These are phyloP conservation scores for Nidula niveotomentosa DNA, from an alignment of 1,284 basidiomycete genomes.

Conservation along the genomic window DNA sequence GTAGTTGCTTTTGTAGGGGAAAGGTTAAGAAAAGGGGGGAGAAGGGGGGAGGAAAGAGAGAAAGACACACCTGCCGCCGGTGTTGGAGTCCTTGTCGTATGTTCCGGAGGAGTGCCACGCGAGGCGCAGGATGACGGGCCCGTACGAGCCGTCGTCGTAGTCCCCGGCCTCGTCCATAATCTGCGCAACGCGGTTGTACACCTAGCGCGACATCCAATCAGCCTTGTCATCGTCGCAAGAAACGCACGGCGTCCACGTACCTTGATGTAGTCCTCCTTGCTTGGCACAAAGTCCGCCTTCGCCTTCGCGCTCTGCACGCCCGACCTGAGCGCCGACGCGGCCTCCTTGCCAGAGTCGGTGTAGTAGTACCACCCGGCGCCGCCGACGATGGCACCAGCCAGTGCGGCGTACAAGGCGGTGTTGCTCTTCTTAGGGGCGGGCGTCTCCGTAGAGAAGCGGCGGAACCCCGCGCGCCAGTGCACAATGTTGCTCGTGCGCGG, in stretches of 20 bases:
- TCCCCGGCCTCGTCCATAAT: conserved; percentile 72
- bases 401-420: conserved; percentile 51
- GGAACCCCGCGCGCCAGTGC: conserved; percentile 36
- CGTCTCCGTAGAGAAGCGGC: conserved; percentile 54
- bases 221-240: neutral
- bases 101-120: conserved; percentile 95
- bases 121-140: conserved; percentile 88
- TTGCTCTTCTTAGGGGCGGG: conserved; percentile 44
- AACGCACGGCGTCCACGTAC: conserved; percentile 29
- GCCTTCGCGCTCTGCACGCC: conserved; percentile 62
- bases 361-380: conserved; percentile 54
- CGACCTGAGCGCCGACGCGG: conserved; percentile 54
- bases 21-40: neutral
- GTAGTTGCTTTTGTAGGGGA: conserved; percentile 65
- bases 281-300: conserved; percentile 62
- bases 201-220: conserved; percentile 36
- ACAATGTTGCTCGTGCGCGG: conserved; percentile 17
- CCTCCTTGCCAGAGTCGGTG: conserved; percentile 47
- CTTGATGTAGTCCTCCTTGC: conserved; percentile 86
- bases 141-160: conserved; percentile 93
- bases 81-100: conserved; percentile 83
- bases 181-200: conserved; percentile 86
- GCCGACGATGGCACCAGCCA: conserved; percentile 54
- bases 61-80: conserved; percentile 77
- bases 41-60: conserved; percentile 2